These are phyloP conservation scores for Lipomyces yamanashiensis DNA, from an alignment of 805 yeast genomes.

Conservation along the genomic window DNA sequence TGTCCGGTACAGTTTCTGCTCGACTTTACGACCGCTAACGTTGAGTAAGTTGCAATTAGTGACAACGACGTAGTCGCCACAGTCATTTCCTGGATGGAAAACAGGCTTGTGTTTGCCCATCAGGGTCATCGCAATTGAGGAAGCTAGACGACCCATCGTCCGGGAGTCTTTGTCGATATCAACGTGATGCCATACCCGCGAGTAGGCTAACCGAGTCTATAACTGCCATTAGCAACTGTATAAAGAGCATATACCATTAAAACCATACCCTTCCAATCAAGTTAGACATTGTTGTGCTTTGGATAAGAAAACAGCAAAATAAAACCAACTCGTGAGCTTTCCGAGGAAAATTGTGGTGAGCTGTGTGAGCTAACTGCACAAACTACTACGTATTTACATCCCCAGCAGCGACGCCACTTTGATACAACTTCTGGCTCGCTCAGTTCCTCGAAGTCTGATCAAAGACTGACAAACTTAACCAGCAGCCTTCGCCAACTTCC, in stretches of 20 bases:
- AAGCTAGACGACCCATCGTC: constrained; percentile 89
- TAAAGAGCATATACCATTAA: not conserved
- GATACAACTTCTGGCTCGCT: too few relatives aligned
- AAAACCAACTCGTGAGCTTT: not conserved
- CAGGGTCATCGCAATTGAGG: constrained; percentile 81
- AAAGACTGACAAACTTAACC: too few relatives aligned
- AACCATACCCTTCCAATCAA: constrained; percentile 47
- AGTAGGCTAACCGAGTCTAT: constrained; percentile 71
- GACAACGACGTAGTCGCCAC: constrained; percentile 96
- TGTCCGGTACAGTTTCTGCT: constrained; percentile 82
- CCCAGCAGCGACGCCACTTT: not conserved
- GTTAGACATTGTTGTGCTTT: constrained; percentile 45
- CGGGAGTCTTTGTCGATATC: constrained; percentile 84
- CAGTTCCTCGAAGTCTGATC: too few relatives aligned
- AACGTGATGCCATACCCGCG: constrained; percentile 94
- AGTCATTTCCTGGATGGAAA: constrained; percentile 74
- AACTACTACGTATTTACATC: not conserved
- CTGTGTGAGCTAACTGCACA: not conserved
- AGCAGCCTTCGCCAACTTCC: too few relatives aligned
- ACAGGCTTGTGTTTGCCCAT: constrained; percentile 99
- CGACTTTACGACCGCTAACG: constrained; percentile 82
- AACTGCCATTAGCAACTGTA: not conserved
- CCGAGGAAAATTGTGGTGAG: constrained; percentile 4
- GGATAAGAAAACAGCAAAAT: not conserved
- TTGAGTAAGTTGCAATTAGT: constrained; percentile 84